Percentiles rank a stretch among this genome's conserved stretches.
Conservation (phyloP, 1,139 yeast genomes). For the Geotrichum fermentans region DNA sequence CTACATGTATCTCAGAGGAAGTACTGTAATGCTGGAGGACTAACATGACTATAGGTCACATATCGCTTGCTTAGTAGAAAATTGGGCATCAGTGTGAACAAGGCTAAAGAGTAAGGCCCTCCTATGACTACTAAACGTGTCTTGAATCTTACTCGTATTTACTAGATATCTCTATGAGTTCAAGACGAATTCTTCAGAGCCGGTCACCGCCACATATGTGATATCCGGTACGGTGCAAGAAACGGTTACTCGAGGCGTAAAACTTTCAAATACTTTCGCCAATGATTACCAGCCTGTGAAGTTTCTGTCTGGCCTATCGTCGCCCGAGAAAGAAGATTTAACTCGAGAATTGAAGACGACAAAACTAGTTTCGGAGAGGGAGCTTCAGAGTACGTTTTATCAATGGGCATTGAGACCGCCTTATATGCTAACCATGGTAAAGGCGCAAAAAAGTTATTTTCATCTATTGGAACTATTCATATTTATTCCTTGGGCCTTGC, state of each 20-base stretch:
- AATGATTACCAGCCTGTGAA: slow-evolving; percentile 25
- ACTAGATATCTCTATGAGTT: slow-evolving; percentile 22
- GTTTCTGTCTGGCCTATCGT: slow-evolving; percentile 20
- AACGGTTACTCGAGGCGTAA: background rate
- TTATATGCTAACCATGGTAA: background rate
- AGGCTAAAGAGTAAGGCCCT: slow-evolving; percentile 20
- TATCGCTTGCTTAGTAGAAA: slow-evolving; percentile 19
- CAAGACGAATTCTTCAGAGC: slow-evolving; percentile 18
- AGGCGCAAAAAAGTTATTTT: slow-evolving; percentile 14
- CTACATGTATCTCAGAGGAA: background rate
- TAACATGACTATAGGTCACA: slow-evolving; percentile 16
- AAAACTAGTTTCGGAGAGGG: slow-evolving; percentile 15
- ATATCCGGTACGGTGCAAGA: slow-evolving; percentile 21
- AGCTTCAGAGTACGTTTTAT: slow-evolving; percentile 16
- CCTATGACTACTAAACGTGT: background rate
- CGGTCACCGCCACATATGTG: slow-evolving; percentile 27
- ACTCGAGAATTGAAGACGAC: slow-evolving; percentile 5
- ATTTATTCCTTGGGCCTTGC: slow-evolving; percentile 18
- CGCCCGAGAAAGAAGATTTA: slow-evolving; percentile 1
- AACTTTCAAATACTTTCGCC: slow-evolving; percentile 17
- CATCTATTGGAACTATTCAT: slow-evolving; percentile 13
- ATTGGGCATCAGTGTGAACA: slow-evolving; percentile 13
- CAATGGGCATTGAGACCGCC: background rate
- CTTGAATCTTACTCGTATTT: background rate
- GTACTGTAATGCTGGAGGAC: background rate